phyloP scores from a whole-genome alignment of 345 rosid genomes.

The Ceriops decandra region DNA sequence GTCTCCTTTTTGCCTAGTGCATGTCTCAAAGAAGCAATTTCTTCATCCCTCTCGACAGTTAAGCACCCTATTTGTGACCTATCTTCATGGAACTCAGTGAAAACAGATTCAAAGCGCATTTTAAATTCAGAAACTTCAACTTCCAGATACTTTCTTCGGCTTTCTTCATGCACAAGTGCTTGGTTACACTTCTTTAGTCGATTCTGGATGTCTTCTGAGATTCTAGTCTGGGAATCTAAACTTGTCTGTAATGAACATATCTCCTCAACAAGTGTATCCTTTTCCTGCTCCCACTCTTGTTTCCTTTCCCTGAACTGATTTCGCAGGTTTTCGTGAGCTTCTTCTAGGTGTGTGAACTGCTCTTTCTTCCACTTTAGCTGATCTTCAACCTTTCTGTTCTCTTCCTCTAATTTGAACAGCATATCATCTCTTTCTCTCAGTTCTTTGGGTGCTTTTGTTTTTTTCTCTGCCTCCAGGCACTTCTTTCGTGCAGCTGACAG shows the following conservation, averaged over 20 bases:
- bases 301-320: background rate
- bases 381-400: conserved; percentile 1
- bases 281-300: background rate
- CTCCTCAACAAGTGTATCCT: background rate
- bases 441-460: background rate
- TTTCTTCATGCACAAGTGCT: conserved; percentile 9
- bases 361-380: conserved; percentile 2
- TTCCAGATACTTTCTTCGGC: conserved; percentile 2
- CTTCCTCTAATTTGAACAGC: conserved; percentile 1
- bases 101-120: conserved; percentile 9
- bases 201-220: background rate
- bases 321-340: background rate
- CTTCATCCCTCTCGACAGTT: conserved; percentile 7
- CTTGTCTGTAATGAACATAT: background rate
- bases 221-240: background rate
- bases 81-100: conserved; percentile 7
- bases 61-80: conserved; percentile 1
- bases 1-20: conserved; percentile 1
- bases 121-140: conserved; percentile 4
- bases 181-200: conserved; percentile 4
- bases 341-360: conserved; percentile 2
- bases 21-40: conserved; percentile 7
- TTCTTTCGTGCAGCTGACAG: background rate
- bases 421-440: conserved; percentile 1
- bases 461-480: background rate